Evolutionary conservation across 208 protist species (phyloP).

Genomic region (Kentomonas sorsogonicus): DNA sequence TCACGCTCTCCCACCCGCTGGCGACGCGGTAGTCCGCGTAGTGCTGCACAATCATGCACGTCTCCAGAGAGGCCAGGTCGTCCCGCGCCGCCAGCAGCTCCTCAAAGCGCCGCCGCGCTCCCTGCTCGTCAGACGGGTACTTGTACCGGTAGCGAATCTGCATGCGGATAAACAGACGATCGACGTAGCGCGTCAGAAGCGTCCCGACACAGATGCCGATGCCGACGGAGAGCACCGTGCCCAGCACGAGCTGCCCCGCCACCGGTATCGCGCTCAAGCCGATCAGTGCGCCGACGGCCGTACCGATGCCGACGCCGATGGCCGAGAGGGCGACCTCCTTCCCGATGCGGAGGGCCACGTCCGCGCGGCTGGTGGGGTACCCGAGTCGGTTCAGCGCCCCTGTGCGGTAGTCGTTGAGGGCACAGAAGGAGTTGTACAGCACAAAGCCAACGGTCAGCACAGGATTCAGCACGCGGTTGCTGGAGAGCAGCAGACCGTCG

Average conservation of each 20-base stretch:
- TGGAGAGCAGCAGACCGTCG: slow-evolving; percentile 47
- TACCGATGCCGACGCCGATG: slow-evolving; percentile 52
- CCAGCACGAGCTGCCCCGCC: slow-evolving; percentile 42
- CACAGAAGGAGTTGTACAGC: slow-evolving; percentile 46
- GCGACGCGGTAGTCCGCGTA: slow-evolving; percentile 76
- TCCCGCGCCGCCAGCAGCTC: slow-evolving; percentile 43
- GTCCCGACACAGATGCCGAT: slow-evolving; percentile 49
- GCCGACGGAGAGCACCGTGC: slow-evolving; percentile 49
- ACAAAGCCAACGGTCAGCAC: slow-evolving; percentile 46
- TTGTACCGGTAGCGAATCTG: slow-evolving; percentile 61
- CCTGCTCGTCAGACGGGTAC: slow-evolving; percentile 45
- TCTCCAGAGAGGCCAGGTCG: slow-evolving; percentile 55
- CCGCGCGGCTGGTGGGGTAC: slow-evolving; percentile 41
- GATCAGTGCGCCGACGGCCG: slow-evolving; percentile 47
- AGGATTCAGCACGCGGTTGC: slow-evolving; percentile 40
- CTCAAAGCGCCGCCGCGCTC: slow-evolving; percentile 55
- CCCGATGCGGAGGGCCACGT: slow-evolving; percentile 47
- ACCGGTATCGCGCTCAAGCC: slow-evolving; percentile 54
- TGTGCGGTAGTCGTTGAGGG: slow-evolving; percentile 40
- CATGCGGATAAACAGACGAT: slow-evolving; percentile 49
- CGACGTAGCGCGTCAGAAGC: slow-evolving; percentile 59
- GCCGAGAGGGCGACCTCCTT: slow-evolving; percentile 51
- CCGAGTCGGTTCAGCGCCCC: slow-evolving; percentile 53
- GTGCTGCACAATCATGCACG: slow-evolving; percentile 63
- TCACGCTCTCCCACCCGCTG: slow-evolving; percentile 63